A percentile compares a stretch with the other conserved stretches of the same genome.
Conservation (phyloP, 1,139 yeast species). For the Debaryomyces psychrophilus region DNA sequence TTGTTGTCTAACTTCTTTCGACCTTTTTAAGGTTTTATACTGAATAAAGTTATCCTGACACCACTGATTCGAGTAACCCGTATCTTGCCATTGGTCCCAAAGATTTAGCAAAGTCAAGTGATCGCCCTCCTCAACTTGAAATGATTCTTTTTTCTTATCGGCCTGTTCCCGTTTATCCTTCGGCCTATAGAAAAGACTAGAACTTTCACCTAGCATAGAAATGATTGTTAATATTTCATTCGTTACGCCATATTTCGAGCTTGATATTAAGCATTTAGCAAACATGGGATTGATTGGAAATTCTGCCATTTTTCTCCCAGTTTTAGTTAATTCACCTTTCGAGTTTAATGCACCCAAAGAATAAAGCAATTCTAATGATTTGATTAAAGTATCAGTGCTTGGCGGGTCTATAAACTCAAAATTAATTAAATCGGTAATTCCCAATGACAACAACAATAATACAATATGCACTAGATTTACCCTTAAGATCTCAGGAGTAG, state of each 20-base stretch:
- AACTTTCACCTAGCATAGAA: conserved; percentile 82
- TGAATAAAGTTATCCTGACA: conserved; percentile 85
- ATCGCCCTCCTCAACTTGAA: conserved; percentile 62
- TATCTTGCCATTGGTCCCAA: conserved; percentile 75
- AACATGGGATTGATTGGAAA: conserved; percentile 92
- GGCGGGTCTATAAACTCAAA: conserved; percentile 93
- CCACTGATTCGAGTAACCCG: conserved; percentile 78
- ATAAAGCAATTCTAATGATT: conserved; percentile 77
- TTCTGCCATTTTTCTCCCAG: conserved; percentile 87
- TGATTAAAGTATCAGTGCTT: conserved; percentile 66
- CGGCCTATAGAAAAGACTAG: conserved; percentile 71
- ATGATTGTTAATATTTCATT: conserved; percentile 70
- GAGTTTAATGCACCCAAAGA: conserved; percentile 86
- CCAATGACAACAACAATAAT: conserved; percentile 72
- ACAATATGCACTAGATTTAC: conserved; percentile 80
- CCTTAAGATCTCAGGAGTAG: conserved; percentile 87
- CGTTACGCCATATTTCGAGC: conserved; percentile 61
- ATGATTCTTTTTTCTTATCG: conserved; percentile 60
- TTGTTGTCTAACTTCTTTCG: conserved; percentile 74
- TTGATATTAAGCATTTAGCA: conserved; percentile 71
- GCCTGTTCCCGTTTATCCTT: conserved; percentile 70
- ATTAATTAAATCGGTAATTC: conserved; percentile 76
- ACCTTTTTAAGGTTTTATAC: conserved; percentile 69
- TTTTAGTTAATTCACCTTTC: conserved; percentile 73
- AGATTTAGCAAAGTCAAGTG: conserved; percentile 75